These are phyloP conservation scores for Aaosphaeria pasadenensis DNA, from an alignment of 2,329 filamentous ascomycete genomes.

Conservation along the genomic window DNA sequence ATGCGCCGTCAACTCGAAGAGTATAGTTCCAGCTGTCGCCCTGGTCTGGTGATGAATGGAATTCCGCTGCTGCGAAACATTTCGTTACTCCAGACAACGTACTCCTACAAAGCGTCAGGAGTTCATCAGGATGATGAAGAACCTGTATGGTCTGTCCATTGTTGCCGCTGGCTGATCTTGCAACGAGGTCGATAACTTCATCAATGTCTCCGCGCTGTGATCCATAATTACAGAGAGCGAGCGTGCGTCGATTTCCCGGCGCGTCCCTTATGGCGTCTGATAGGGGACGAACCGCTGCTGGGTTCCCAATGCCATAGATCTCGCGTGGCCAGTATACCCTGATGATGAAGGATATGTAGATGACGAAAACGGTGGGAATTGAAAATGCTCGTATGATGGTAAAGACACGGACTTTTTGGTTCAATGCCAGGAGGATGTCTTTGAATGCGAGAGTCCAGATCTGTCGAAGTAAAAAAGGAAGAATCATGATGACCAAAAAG, in stretches of 20 bases:
- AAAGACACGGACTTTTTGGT: conserved; percentile 47
- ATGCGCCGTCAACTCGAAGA: conserved; percentile 67
- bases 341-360: conserved; percentile 40
- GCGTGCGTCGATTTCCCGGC: conserved; percentile 56
- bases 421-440: conserved; percentile 50
- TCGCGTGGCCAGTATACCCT: conserved; percentile 73
- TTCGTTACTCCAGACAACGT: conserved; percentile 56
- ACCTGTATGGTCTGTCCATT: conserved; percentile 55
- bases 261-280: conserved; percentile 58
- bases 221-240: conserved; percentile 75
- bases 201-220: conserved; percentile 65
- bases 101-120: conserved; percentile 59
- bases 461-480: conserved; percentile 41
- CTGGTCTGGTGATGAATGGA: conserved; percentile 69
- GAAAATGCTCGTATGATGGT: conserved; percentile 52
- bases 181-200: conserved; percentile 62
- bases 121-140: conserved; percentile 50
- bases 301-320: conserved; percentile 65
- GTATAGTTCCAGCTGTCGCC: conserved; percentile 79
- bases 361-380: conserved; percentile 47
- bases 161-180: conserved; percentile 49
- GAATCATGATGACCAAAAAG: conserved; percentile 3
- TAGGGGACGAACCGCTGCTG: conserved; percentile 60
- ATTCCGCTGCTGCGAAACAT: conserved; percentile 73
- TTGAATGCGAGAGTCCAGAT: conserved; percentile 53